Evolutionary conservation across 768 basidiomycete species (phyloP).

Genomic region (Mycena polygramma): DNA sequence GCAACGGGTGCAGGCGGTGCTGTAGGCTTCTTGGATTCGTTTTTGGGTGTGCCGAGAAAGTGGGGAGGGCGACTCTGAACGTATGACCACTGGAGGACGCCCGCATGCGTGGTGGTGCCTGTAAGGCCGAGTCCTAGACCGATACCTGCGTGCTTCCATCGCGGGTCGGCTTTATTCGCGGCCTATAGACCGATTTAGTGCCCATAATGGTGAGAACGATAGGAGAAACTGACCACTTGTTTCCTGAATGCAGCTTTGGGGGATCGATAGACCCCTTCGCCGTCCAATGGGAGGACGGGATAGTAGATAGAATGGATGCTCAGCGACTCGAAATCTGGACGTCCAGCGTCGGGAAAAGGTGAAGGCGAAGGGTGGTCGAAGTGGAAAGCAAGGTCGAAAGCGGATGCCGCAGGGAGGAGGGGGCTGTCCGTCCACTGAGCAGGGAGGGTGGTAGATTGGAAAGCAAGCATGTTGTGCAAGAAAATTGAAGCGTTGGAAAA

Average conservation of each 20-base stretch:
- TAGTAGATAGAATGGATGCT: not conserved
- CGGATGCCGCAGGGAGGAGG: not conserved
- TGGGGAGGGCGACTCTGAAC: not conserved
- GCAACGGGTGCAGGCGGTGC: not conserved
- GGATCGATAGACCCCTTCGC: slow-evolving; percentile 7
- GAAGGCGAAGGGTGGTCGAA: not conserved
- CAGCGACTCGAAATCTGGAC: not conserved
- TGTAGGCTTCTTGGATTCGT: not conserved
- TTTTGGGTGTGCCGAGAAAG: not conserved
- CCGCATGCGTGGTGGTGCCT: not conserved
- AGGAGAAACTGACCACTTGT: slow-evolving; percentile 11
- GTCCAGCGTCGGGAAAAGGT: slow-evolving; percentile 7
- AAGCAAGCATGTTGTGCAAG: slow-evolving; percentile 5
- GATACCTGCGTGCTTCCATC: slow-evolving; percentile 7
- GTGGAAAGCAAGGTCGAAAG: not conserved
- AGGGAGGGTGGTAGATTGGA: slow-evolving; percentile 3
- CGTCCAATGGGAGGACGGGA: slow-evolving; percentile 6
- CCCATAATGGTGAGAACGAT: not conserved
- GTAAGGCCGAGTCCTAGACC: slow-evolving; percentile 19
- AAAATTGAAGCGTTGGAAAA: not conserved
- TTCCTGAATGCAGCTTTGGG: slow-evolving; percentile 7
- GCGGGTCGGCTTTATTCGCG: slow-evolving; percentile 16
- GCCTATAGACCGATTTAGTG: not conserved
- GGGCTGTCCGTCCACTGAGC: slow-evolving; percentile 23
- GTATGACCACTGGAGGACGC: slow-evolving; percentile 17